Evolutionary conservation across 2,329 filamentous ascomycete species (phyloP), one percentile per base, ranked within the genome.

Genomic region (Botrytis sinoallii): DNA sequence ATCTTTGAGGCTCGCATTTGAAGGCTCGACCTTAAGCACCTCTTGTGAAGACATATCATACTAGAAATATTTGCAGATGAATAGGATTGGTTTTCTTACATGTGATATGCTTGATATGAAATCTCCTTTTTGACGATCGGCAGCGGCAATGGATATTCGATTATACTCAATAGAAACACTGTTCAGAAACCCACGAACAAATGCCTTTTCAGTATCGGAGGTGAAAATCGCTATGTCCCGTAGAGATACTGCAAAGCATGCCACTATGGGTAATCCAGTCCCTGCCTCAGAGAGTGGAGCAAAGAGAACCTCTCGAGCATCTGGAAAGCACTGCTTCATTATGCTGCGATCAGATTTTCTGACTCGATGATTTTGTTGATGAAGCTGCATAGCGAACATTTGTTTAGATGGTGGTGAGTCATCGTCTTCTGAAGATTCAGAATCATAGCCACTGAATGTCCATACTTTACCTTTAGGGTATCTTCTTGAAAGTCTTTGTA

Each of bases 21-120:
- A 7, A 44, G 22, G 16, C 20, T 5, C 6, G 14, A 25, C 0
- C 18, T 9, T 38, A 10, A 16, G 10, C n/a, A 32, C 1, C 29
- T 57, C 7, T 2, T 38, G 14, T 2, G 14, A 66, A 66, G 20
- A 35, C 12, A 18, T 9, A 65, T 32, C n/a, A 35, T 32, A n/a
- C 25, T 29, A 32, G 32, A 29, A 29, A 10, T 61, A 0, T 65
- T 22, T 65, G 22, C 16, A 29, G 29, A 22, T 52, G 25, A 38
- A 40, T n/a, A 42, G 25, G 20, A 32, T 32, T 25, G 35, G 29
- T n/a, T 18, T 20, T 55, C 52, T 75, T 68, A 74, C 71, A 77
- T 90, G 88, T 10, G 86, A 88, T 7, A 90, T 84, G 0, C 86
- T 89, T 1, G 86, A 86, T 14, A 90, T 83, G 38, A 88, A 85